Evolutionary conservation across 768 basidiomycete species (phyloP), one percentile per base, ranked within the genome.

Genomic region (Kwoniella sp.): DNA sequence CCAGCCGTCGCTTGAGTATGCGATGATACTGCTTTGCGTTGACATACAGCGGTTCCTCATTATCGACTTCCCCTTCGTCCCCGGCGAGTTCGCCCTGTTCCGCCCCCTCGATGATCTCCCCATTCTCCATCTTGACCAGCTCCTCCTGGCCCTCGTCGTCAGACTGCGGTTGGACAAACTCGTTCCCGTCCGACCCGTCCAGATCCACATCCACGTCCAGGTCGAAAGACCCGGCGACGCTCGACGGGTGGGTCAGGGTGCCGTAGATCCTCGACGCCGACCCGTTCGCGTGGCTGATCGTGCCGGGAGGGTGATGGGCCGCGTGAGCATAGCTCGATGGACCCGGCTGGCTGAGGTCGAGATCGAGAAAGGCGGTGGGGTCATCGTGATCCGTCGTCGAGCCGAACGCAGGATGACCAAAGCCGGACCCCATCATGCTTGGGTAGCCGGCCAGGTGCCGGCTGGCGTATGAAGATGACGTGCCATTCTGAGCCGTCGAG

Each of bases 21-120:
- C 95, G 88, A 66, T 92, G 90, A 74, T 98, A 99, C 76, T 99
- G 95, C 73, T 99, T 99, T 54, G 95, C 93, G 66, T 99, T 99
- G 53, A 99, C 95, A 77, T 96, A 96, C 62, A 99, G 84, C 23
- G 95, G 93, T 73, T 99, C 93, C 59, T 96, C 91, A 76, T 96
- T 92, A 64, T 88, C 80, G 1, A 34, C 54, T 14, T 56, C 57
- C 20, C 37, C 57, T 26, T 19, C 53, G 8, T 50, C 55, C 37
- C 33, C 52, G 14, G 34, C 53, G n/a, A n/a, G n/a, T 38, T n/a
- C 15, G 31, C 17, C 56, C 1, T 20, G 37, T 20, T 19, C 37
- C 37, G 37, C 19, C 37, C 19, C 37, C 15, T 9, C 19, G 37
- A 19, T 19, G 7, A 38, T 38, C 9, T 57, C 57, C 17, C 39